These are phyloP conservation scores for Lepidium aucheri DNA, from an alignment of 345 rosid genomes.

Conservation along the genomic window DNA sequence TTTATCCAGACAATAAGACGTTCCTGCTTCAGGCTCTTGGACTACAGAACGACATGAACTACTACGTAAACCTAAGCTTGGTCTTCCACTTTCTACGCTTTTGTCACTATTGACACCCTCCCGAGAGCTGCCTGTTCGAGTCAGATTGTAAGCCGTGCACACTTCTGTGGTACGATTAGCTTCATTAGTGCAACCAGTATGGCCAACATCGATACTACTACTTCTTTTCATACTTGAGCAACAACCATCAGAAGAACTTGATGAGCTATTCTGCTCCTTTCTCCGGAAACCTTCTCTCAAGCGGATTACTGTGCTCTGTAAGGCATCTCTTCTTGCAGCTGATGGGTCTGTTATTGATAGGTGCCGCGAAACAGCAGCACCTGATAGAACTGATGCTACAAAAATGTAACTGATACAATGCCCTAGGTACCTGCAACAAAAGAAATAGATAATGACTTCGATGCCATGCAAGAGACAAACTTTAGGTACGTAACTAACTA, in stretches of 20 bases:
- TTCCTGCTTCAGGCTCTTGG: constrained; percentile 82
- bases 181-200: constrained; percentile 52
- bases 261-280: constrained; percentile 84
- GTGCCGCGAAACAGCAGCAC: constrained; percentile 96
- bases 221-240: constrained; percentile 94
- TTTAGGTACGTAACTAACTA: background rate
- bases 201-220: constrained; percentile 81
- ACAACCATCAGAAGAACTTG: constrained; percentile 98
- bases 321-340: constrained; percentile 96
- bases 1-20: constrained; percentile 48
- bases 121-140: constrained; percentile 64
- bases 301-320: constrained; percentile 91
- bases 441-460: constrained; percentile 5
- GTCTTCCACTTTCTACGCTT: constrained; percentile 95
- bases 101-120: constrained; percentile 85
- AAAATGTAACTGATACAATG: constrained; percentile 95
- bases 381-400: constrained; percentile 89
- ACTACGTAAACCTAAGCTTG: constrained; percentile 78
- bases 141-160: constrained; percentile 42
- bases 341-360: constrained; percentile 77
- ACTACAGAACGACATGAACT: constrained; percentile 84
- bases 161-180: constrained; percentile 42
- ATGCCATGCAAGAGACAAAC: constrained; percentile 14
- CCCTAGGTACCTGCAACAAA: constrained; percentile 80
- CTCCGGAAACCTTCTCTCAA: constrained; percentile 94